phyloP scores from a whole-genome alignment of 139 green algal species.

The Edaphochlamys debaryana region DNA sequence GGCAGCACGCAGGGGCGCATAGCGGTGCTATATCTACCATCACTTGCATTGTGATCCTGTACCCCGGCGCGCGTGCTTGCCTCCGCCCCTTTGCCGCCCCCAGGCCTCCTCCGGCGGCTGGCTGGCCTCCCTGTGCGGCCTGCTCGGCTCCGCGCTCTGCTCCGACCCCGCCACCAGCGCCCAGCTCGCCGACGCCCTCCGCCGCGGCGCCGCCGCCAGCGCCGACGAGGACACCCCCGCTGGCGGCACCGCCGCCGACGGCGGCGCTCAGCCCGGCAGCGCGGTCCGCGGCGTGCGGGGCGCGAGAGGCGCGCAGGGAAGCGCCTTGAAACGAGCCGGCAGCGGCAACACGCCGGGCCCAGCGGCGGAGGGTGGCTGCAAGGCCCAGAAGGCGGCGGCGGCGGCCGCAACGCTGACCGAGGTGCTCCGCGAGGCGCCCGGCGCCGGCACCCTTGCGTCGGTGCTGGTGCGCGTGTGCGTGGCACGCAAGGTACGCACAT shows the following conservation, averaged over 20 bases:
- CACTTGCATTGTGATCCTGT: too few species aligned
- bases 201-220: background rate
- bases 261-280: background rate
- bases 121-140: background rate
- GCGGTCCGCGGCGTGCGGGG: conserved; percentile 1
- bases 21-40: too few species aligned
- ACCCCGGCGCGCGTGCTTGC: too few species aligned
- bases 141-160: background rate
- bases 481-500: background rate
- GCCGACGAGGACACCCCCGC: background rate
- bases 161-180: background rate
- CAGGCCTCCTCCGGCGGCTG: background rate
- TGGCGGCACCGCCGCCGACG: too few species aligned
- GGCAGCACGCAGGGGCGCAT: too few species aligned
- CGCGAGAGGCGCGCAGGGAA: too few species aligned
- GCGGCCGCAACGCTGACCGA: background rate
- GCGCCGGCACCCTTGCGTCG: background rate
- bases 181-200: background rate
- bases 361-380: background rate
- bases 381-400: background rate
- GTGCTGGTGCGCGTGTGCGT: conserved; percentile 22
- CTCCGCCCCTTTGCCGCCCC: too few species aligned
- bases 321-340: too few species aligned
- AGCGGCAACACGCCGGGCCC: background rate
- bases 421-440: conserved; percentile 6